Base-by-base conservation (phyloP, 2,329 filamentous ascomycete genomes). In the Akanthomyces lecanii region DNA sequence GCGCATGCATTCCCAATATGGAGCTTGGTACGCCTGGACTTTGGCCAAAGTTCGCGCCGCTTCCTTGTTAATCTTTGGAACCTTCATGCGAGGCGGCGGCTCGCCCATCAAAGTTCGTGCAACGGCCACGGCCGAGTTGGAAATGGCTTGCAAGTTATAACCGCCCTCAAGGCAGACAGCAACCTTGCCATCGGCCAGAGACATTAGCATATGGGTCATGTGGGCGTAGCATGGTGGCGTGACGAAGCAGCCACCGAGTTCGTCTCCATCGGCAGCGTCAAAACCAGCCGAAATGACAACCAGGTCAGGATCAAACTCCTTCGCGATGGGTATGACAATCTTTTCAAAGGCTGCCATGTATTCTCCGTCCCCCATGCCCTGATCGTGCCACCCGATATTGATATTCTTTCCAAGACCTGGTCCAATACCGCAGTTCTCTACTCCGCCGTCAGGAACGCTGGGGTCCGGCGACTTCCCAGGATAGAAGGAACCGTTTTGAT, bases 121-220 rank as follows among this genome's bases (percentile, higher is more conserved):
- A 1, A 99, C 95, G 3, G 94, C 92, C 5, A 97, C 82, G 1
- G 95, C 93, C 5, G 95, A 98, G 63, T 90, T 88, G 0, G 95
- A 96, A 64, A 99, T 99, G 0, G 95, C 95, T 54, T 87, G 81
- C 28, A 99, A 85, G 70, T 98, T 98, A 76, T 99, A 99, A 10
- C 95, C 95, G 25, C 95, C 95, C 77, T 99, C 95, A 2, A 99
- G 82, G 72, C 93, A 97, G 10, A 97, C 94, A 2, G 91, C 90
- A 16, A 99, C 83, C 72, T 93, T 97, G 33, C 95, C 95, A 51
- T 88, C 83, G 0, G 95, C 94, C 23, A 99, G 81, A 2, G 91
- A 92, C 93, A 97, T 98, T 54, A 99, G 85, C 94, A 98, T 97
- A 72, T 97, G 92, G 18, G 95, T 98, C 95, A 99, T 98, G 72